Evolutionary conservation across 2,329 filamentous ascomycete species (phyloP), one percentile per base, ranked within the genome.

Genomic region (Neopestalotiopsis clavispora): DNA sequence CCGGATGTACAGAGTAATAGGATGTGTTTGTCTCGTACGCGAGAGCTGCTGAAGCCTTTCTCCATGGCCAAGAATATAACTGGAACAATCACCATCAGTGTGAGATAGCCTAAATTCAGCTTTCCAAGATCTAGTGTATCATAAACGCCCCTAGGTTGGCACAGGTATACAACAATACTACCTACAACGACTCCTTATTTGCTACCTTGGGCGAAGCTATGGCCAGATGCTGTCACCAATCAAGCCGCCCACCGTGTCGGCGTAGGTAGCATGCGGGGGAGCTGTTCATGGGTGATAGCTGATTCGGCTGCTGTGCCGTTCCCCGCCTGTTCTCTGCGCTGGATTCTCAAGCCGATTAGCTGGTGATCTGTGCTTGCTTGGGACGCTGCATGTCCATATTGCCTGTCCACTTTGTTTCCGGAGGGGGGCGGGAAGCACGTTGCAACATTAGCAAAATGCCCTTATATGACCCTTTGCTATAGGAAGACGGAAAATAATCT

Each of bases 271-370:
- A 56, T 56, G 42, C 42, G 63, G 49, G 23, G 63, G 63, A 66
- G 60, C 17, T 20, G 57, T 59, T 30, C 30, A 62, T 34, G 32
- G 59, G n/a, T 9, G 59, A 34, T 62, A 62, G 32, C n/a, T 62
- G 57, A 52, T 62, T 62, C 59, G 59, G 61, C 61, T 52, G 61
- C 61, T 64, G 20, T 64, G 59, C 59, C 59, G 59, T 62, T 66
- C 63, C 63, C 63, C 63, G 63, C 63, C 63, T 52, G 62, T 65
- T 65, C 62, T 20, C 23, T 62, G 59, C 14, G 59, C 32, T 20
- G 30, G 17, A 52, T 52, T 52, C 45, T 52, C 20, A 20, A 66
- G 63, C 63, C 63, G 63, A 66, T 66, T 66, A 66, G 63, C 45
- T 66, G 32, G 45, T 57, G 20, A 57, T 66, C 63, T 58, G 63